Conservation (phyloP, 2,329 filamentous ascomycete species). For the Neofusicoccum sp. region DNA sequence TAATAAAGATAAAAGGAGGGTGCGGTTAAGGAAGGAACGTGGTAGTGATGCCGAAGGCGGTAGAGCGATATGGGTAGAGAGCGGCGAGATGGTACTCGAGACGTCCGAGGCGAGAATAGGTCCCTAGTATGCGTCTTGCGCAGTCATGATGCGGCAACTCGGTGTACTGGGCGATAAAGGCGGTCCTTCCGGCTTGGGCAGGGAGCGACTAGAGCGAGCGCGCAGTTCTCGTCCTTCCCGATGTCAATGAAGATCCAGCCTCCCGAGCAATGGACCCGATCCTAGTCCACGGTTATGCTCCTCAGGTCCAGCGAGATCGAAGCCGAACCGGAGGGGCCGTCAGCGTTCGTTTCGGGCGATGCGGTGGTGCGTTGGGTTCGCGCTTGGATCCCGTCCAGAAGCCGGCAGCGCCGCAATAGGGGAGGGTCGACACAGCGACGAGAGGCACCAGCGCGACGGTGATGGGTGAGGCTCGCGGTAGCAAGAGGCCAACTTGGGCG, state of each 20-base stretch:
- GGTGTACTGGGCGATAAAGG: background rate
- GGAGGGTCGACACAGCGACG: slow-evolving; percentile 10
- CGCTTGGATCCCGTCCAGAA: slow-evolving; percentile 14
- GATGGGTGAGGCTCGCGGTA: background rate
- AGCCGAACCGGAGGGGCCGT: background rate
- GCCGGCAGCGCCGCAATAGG: background rate
- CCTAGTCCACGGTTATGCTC: background rate
- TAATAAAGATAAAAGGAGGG: slow-evolving; percentile 38
- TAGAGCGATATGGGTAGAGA: background rate
- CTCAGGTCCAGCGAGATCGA: background rate
- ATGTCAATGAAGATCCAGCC: background rate
- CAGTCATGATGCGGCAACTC: slow-evolving; percentile 13
- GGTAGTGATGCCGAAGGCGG: background rate
- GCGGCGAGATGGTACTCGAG: slow-evolving; percentile 2
- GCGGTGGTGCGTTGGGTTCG: background rate
- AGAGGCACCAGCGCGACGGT: background rate
- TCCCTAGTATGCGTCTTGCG: slow-evolving; percentile 14
- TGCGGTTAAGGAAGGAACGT: background rate
- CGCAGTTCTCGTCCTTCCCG: slow-evolving; percentile 2
- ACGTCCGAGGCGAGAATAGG: slow-evolving; percentile 8
- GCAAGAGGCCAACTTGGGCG: slow-evolving; percentile 8
- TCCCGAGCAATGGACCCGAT: background rate
- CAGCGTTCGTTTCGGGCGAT: background rate
- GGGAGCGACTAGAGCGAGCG: slow-evolving; percentile 12
- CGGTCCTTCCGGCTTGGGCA: background rate